Evolutionary conservation across 805 yeast species (phyloP), one percentile per base, ranked within the genome.

Genomic region (Wickerhamiella bombiphila): DNA sequence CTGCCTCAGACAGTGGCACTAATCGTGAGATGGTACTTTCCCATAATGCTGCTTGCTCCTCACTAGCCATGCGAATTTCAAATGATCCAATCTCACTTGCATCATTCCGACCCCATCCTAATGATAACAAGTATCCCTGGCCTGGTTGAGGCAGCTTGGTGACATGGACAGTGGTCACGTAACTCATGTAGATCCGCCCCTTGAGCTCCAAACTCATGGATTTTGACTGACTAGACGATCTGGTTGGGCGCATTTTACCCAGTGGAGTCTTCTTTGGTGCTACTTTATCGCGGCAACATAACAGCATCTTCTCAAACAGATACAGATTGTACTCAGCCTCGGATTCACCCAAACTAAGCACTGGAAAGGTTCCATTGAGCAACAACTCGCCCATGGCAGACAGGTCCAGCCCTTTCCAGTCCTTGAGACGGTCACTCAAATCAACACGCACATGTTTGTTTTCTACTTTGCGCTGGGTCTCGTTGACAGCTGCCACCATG

Each of bases 311-410:
- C 54, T 91, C 96, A 57, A 91, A 88, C 16, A 91, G 65, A 51
- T 83, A 91, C 16, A 93, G 85, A 52, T 79, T 79, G 56, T 83
- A 88, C 50, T 86, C 96, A 39, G 79, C 74, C 54, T 88, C 96
- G n/a, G 16, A 19, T 37, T 66, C 60, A 48, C 79, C 91, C 44
- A 68, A 69, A 19, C 76, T 80, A 21, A 53, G 46, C 3, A 59
- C 62, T 3, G 58, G 56, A 24, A 80, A 85, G 29, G 65, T 63
- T 40, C 83, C 88, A 50, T 74, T 78, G 52, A 74, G 74, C 38
- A 86, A 60, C 42, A 91, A 67, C 41, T 82, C 93, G 19, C 99
- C 99, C 55, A 83, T 81, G 45, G 75, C 77, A 39, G 66, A 66
- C 32, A 79, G 63, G 42, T 76, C 74, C 54, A 82, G 83, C 17